Conservation (phyloP, 257 asterid genomes). For the Galeopsis tetrahit region DNA sequence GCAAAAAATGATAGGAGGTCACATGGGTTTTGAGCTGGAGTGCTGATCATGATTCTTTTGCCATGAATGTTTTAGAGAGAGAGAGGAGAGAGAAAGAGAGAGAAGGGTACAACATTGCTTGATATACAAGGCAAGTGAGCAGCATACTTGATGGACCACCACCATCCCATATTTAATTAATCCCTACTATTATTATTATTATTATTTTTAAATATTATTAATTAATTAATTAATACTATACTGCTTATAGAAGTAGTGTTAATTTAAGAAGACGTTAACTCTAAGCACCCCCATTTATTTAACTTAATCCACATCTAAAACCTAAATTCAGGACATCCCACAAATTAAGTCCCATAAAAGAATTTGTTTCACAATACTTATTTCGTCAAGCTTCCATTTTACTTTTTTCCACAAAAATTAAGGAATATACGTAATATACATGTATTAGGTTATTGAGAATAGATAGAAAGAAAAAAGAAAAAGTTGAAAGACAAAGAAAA, state of each 20-base stretch:
- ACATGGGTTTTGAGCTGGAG: constrained; percentile 83
- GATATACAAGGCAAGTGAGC: constrained; percentile 84
- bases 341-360: not conserved
- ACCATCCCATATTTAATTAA: constrained; percentile 39
- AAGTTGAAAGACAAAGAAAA: too few species aligned
- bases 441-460: too few species aligned
- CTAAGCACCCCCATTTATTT: constrained; percentile 39
- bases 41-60: constrained; percentile 73
- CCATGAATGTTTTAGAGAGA: constrained; percentile 57
- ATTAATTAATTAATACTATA: not conserved
- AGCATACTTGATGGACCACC: constrained; percentile 81
- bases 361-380: not conserved
- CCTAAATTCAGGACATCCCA: not conserved
- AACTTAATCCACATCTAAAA: constrained; percentile 22
- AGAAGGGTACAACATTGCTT: constrained; percentile 58
- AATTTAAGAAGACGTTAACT: constrained; percentile 40
- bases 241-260: constrained; percentile 20
- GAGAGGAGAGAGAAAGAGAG: constrained; percentile 26
- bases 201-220: not conserved
- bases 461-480: too few species aligned
- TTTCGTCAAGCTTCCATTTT: too few species aligned
- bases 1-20: constrained; percentile 67
- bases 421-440: too few species aligned
- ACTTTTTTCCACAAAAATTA: too few species aligned
- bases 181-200: constrained; percentile 7